Conservation (phyloP, 2,329 filamentous ascomycete species). For the Cylindrodendrum hubeiense region DNA sequence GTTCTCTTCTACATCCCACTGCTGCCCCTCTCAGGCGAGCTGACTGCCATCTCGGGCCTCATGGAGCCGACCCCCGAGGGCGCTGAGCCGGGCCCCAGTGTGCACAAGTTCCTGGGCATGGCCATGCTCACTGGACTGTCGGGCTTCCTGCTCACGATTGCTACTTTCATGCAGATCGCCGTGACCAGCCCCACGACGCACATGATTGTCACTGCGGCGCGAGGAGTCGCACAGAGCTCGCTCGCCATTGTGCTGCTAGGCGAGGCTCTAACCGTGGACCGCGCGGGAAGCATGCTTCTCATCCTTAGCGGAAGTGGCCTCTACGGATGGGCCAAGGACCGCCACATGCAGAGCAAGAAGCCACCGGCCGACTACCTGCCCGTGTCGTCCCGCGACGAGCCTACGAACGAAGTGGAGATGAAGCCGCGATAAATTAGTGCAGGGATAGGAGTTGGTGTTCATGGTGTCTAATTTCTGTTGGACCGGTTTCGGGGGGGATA, state of each 20-base stretch:
- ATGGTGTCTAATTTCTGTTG: too few species aligned
- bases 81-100: conserved; percentile 20
- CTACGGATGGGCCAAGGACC: conserved; percentile 43
- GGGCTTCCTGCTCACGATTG: conserved; percentile 43
- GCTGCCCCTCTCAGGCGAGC: conserved; percentile 41
- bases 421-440: too few species aligned
- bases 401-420: conserved; percentile 29
- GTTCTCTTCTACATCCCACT: conserved; percentile 42
- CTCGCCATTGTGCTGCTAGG: conserved; percentile 42
- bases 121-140: conserved; percentile 42
- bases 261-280: conserved; percentile 40
- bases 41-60: conserved; percentile 35
- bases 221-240: conserved; percentile 43
- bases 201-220: conserved; percentile 44
- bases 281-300: conserved; percentile 42
- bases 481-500: too few species aligned
- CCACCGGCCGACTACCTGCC: conserved; percentile 38
- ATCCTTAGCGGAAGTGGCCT: conserved; percentile 41
- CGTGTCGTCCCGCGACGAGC: conserved; percentile 35
- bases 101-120: conserved; percentile 38
- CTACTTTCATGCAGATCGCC: conserved; percentile 45
- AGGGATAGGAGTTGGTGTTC: too few species aligned
- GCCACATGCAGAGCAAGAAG: conserved; percentile 42
- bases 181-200: conserved; percentile 45
- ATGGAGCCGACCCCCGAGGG: conserved; percentile 26